These are phyloP conservation scores for Otatea glauca DNA, from an alignment of 176 grass and related monocot species.

Conservation along the genomic window DNA sequence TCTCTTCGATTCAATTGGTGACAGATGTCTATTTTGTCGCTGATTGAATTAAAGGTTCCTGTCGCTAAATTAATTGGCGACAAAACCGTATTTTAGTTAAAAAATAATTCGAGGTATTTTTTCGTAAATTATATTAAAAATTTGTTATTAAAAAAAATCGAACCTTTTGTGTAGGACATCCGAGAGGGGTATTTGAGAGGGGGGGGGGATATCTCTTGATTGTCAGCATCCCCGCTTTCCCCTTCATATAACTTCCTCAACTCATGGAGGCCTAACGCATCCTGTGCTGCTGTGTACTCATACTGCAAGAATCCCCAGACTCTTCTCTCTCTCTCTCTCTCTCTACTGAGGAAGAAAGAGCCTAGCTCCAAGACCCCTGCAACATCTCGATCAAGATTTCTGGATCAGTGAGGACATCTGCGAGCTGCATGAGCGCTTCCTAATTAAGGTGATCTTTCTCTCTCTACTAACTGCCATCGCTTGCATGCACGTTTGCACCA, in stretches of 20 bases:
- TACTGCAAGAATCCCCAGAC: not conserved
- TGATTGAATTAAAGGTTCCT: too few species aligned
- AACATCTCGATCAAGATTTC: conserved; percentile 16
- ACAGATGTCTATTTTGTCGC: too few species aligned
- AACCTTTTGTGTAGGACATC: conserved; percentile 48
- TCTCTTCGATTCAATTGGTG: too few species aligned
- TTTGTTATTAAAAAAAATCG: too few species aligned
- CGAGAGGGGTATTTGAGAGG: conserved; percentile 12
- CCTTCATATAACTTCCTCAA: conserved; percentile 48
- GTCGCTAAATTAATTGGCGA: too few species aligned
- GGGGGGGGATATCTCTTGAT: conserved; percentile 50
- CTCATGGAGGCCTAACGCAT: conserved; percentile 23
- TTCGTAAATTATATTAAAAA: too few species aligned
- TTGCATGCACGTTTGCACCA: conserved; percentile 32
- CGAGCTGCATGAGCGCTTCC: not conserved
- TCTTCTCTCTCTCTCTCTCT: not conserved
- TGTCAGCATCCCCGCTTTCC: conserved; percentile 43
- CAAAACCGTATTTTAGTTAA: too few species aligned
- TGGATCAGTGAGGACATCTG: not conserved
- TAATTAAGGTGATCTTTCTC: conserved; percentile 39
- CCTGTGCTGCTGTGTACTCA: not conserved
- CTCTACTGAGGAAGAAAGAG: not conserved
- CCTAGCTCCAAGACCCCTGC: not conserved
- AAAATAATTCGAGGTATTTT: too few species aligned
- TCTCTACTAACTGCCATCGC: not conserved